Base-by-base conservation (phyloP, 495 filamentous ascomycete genomes). In the Platismatia glauca region DNA sequence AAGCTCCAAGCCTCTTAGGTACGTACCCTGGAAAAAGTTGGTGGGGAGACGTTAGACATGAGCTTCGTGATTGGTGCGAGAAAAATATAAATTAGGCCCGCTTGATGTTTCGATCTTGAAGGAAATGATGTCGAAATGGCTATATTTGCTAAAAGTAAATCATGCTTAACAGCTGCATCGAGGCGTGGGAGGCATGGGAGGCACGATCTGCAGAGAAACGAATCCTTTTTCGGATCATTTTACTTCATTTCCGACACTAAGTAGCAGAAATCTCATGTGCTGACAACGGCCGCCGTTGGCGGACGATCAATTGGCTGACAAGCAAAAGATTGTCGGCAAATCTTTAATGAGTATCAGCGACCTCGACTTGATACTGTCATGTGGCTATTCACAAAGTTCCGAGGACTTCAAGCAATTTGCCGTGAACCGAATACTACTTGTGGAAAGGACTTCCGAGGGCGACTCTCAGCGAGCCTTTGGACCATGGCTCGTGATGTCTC, bases 81-180 rank as follows among this genome's bases (percentile, higher is more conserved):
- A 46, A 57, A 57, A 55, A 39, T 57, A n/a, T 20, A 29, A 57
- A 62, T 57, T 35, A 57, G 53, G 53, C 60, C 24, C n/a, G 57
- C 33, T 46, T 46, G 31, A 52, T 38, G 24, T n/a, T 46, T 46
- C n/a, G 4, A 29, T 50, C 24, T 16, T 24, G 12, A 24, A 50
- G 18, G 15, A 2, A 50, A 48, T 33, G 2, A 43, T 44, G 20
- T 58, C 22, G 33, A 61, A 53, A 41, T 1, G 16, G 41, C 3
- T 0, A 27, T 38, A 57, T 41, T 57, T 62, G 55, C 39, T 62
- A 58, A 62, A 39, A 62, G 58, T 57, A 57, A 57, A 50, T 22
- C n/a, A 16, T 18, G 43, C 15, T 24, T 46, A 55, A 57, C 7
- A 8, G 9, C 52, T 39, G 34, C 16, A 57, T 57, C 53, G 53